Percentiles rank a stretch among this genome's conserved stretches.
Evolutionary conservation across 78 protist species (phyloP).

Genomic region (Dictyostelium firmibasis): DNA sequence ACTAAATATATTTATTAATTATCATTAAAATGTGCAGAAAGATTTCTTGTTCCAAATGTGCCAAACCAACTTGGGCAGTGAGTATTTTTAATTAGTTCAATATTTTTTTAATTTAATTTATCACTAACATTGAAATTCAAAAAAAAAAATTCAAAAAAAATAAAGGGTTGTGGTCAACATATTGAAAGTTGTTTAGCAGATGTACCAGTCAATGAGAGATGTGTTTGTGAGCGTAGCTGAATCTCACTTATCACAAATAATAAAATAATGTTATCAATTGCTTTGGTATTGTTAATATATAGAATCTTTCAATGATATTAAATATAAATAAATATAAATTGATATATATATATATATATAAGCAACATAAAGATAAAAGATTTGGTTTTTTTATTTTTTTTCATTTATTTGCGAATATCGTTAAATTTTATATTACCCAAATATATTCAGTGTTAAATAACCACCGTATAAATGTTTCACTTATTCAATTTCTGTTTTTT

Average conservation of each 20-base stretch:
- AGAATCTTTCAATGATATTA: background rate
- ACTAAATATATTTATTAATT: background rate
- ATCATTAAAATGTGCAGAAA: slow-evolving; percentile 37
- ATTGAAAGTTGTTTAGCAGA: slow-evolving; percentile 25
- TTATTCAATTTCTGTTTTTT: too few relatives aligned
- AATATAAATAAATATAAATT: background rate
- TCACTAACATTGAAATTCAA: background rate
- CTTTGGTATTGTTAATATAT: background rate
- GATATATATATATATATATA: background rate
- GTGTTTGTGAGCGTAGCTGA: slow-evolving; percentile 11
- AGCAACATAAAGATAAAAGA: too few relatives aligned
- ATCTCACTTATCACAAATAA: background rate
- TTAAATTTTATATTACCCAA: too few relatives aligned
- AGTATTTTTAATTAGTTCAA: background rate
- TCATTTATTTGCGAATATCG: too few relatives aligned
- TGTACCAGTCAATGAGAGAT: slow-evolving; percentile 33
- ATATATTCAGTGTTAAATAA: too few relatives aligned
- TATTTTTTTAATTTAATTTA: background rate
- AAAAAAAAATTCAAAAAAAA: background rate
- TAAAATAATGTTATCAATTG: background rate
- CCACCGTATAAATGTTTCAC: too few relatives aligned
- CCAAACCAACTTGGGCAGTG: slow-evolving; percentile 56
- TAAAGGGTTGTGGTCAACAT: slow-evolving; percentile 72
- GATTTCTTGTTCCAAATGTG: slow-evolving; percentile 14
- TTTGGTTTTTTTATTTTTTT: too few relatives aligned